Evolutionary conservation across 1,284 basidiomycete genomes (phyloP).

Genomic region (Retiboletus fuscus): DNA sequence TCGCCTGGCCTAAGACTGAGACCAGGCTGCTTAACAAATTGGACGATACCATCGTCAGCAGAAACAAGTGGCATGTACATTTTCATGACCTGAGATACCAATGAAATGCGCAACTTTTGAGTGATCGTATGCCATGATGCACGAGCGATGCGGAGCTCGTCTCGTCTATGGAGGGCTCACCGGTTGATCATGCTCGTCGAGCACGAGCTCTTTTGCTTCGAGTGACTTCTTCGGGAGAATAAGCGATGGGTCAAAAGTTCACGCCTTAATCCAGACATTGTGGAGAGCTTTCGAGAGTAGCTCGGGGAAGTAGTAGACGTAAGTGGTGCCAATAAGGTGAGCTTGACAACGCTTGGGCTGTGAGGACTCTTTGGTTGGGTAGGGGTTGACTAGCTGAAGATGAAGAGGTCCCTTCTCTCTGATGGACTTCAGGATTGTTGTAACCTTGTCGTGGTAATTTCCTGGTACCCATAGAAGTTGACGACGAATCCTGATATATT

Average conservation of each 20-base stretch:
- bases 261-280: conserved; percentile 89
- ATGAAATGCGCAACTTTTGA: conserved; percentile 83
- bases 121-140: conserved; percentile 75
- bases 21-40: conserved; percentile 98
- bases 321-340: conserved; percentile 98
- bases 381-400: conserved; percentile 92
- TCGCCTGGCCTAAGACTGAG: conserved; percentile 96
- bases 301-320: conserved; percentile 99
- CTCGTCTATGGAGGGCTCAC: conserved; percentile 24
- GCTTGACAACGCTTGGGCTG: conserved; percentile 99
- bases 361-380: conserved; percentile 98
- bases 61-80: too few relatives aligned
- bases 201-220: conserved; percentile 89
- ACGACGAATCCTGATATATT: conserved; percentile 99
- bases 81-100: too few relatives aligned
- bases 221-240: conserved; percentile 83
- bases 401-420: conserved; percentile 95
- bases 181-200: conserved; percentile 89
- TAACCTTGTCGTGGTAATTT: conserved; percentile 95
- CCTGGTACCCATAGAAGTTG: conserved; percentile 99
- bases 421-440: conserved; percentile 94
- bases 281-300: conserved; percentile 97
- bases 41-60: conserved; percentile 93
- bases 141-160: conserved; percentile 20
- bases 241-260: conserved; percentile 73